A percentile compares a stretch with the other conserved stretches of the same genome.
Evolutionary conservation across 352 stramenopile genomes (phyloP).

Genomic region (Globisporangium spiculum): DNA sequence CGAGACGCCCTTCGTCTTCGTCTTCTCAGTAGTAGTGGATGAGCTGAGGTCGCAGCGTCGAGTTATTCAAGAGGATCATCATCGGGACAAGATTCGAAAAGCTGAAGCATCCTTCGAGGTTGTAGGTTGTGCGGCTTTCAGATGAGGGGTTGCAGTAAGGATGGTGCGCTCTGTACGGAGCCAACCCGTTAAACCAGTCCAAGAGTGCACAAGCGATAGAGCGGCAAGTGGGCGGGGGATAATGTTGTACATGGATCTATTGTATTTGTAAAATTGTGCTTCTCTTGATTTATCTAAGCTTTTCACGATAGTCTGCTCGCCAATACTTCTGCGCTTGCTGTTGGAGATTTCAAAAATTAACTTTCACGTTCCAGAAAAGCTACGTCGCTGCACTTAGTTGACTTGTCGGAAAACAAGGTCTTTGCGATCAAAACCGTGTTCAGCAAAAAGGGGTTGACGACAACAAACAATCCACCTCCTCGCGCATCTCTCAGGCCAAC

Average conservation of each 20-base stretch:
- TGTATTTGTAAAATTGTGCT: slow-evolving; percentile 1
- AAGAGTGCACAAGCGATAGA: too few species aligned
- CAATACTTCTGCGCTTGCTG: neutral
- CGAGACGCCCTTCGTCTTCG: too few species aligned
- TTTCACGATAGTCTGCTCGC: neutral
- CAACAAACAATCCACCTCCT: neutral
- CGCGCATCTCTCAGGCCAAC: neutral
- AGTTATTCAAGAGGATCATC: too few species aligned
- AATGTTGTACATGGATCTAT: slow-evolving; percentile 8
- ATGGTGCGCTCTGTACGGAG: too few species aligned
- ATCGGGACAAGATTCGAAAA: too few species aligned
- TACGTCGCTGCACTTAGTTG: neutral
- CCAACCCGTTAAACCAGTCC: too few species aligned
- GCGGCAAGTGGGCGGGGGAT: neutral
- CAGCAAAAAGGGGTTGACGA: slow-evolving; percentile 1
- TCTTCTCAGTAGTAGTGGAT: too few species aligned
- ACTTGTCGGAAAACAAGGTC: slow-evolving; percentile 1
- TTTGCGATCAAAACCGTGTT: neutral
- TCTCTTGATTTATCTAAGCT: slow-evolving; percentile 6
- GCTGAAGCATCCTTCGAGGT: too few species aligned
- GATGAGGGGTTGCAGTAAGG: too few species aligned
- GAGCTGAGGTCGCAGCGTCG: too few species aligned
- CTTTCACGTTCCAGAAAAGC: neutral
- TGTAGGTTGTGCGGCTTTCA: too few species aligned
- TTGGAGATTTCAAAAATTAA: neutral